These are phyloP conservation scores for Aspergillus sp. DNA, from an alignment of 2,329 filamentous ascomycete genomes.

Conservation along the genomic window DNA sequence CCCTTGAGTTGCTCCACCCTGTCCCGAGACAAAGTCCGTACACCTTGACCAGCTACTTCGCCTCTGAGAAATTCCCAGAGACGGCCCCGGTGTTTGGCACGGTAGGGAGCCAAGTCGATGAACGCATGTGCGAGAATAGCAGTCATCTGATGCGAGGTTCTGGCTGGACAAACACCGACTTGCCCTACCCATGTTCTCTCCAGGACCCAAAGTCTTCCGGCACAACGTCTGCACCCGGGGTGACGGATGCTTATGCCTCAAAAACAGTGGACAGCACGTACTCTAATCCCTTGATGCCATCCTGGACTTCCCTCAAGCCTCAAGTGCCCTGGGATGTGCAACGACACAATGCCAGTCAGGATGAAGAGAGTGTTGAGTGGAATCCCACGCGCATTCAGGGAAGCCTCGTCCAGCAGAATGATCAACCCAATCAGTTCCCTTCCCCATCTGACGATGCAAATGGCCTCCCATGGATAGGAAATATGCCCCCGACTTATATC, in stretches of 20 bases:
- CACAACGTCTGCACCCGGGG: slow-evolving; percentile 6
- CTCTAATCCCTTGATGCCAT: slow-evolving; percentile 4
- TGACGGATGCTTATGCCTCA: slow-evolving; percentile 9
- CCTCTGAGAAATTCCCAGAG: slow-evolving; percentile 18
- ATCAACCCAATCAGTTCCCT: slow-evolving; percentile 6
- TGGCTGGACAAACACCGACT: slow-evolving; percentile 13
- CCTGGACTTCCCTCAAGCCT: slow-evolving; percentile 14
- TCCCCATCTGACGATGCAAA: slow-evolving; percentile 1
- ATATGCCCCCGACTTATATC: not conserved
- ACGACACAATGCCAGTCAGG: not conserved
- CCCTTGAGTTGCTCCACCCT: slow-evolving; percentile 20
- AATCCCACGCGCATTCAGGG: not conserved
- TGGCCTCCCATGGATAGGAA: slow-evolving; percentile 9
- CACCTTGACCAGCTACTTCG: slow-evolving; percentile 16
- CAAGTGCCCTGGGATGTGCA: slow-evolving; percentile 13
- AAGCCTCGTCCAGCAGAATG: slow-evolving; percentile 3
- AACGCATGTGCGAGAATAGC: not conserved
- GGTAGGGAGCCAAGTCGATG: slow-evolving; percentile 3
- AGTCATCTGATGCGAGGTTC: slow-evolving; percentile 2
- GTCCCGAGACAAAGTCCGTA: slow-evolving; percentile 11
- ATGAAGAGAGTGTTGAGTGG: slow-evolving; percentile 9
- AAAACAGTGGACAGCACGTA: not conserved
- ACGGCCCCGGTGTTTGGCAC: slow-evolving; percentile 11
- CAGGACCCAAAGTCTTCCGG: slow-evolving; percentile 6
- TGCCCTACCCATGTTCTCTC: not conserved